These are phyloP conservation scores for Myrica gale DNA, from an alignment of 306 rosid species.

Conservation along the genomic window DNA sequence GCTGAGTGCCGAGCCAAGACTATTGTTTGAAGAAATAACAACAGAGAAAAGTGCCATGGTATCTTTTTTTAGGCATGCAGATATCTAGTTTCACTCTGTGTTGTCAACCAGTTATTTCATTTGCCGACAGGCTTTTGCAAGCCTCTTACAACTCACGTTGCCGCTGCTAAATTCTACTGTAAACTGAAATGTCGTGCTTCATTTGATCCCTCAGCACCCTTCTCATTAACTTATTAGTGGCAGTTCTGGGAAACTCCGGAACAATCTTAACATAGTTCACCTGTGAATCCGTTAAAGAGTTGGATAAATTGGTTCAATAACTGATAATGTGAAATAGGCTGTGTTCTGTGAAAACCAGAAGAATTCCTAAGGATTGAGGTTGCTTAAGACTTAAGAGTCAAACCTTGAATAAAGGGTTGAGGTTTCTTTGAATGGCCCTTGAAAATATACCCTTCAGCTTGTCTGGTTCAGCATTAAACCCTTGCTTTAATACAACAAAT, in stretches of 20 bases:
- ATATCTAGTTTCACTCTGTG: neutral
- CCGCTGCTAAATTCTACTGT: constrained; percentile 55
- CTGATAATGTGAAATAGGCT: too few species aligned
- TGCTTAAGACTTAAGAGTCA: neutral
- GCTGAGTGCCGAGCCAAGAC: too few species aligned
- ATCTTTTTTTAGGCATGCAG: too few species aligned
- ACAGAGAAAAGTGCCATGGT: too few species aligned
- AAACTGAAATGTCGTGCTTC: constrained; percentile 54
- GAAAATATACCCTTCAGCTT: constrained; percentile 51
- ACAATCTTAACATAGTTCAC: constrained; percentile 65
- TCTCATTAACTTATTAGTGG: constrained; percentile 75
- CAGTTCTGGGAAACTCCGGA: constrained; percentile 71
- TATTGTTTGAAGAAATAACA: too few species aligned
- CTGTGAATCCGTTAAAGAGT: constrained; percentile 30
- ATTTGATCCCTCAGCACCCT: constrained; percentile 80
- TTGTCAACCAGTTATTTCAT: too few species aligned
- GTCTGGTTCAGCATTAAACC: constrained; percentile 44
- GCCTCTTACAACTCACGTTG: neutral
- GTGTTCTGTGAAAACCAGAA: too few species aligned
- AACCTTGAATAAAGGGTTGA: constrained; percentile 84
- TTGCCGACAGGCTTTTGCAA: neutral
- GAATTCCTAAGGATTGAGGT: too few species aligned
- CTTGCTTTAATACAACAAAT: constrained; percentile 59
- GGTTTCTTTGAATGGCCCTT: constrained; percentile 68
- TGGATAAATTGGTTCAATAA: too few species aligned